Percentiles rank a stretch among this genome's conserved stretches.
phyloP scores from a whole-genome alignment of 2,329 filamentous ascomycete species.

The Magnaporthales sp. region DNA sequence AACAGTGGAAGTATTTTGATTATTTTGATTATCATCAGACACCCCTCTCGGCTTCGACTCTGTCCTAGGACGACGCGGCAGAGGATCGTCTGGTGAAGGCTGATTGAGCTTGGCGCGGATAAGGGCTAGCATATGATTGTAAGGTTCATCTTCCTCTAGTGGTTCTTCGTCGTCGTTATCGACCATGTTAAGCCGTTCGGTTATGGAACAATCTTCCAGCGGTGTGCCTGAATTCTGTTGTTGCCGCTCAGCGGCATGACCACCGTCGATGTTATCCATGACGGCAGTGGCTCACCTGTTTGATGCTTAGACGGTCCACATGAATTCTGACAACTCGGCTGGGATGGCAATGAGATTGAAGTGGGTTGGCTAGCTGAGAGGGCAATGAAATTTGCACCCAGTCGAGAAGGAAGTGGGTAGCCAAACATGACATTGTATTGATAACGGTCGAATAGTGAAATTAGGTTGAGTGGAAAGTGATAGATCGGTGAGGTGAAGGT shows the following conservation, averaged over 20 bases:
- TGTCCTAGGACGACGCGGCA: not conserved
- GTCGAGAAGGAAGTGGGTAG: not conserved
- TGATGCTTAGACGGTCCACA: not conserved
- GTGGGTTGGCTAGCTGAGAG: not conserved
- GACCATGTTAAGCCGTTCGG: not conserved
- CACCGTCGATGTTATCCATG: not conserved
- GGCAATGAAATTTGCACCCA: not conserved
- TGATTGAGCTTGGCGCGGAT: not conserved
- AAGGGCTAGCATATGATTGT: not conserved
- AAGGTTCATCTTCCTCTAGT: not conserved
- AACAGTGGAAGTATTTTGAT: not conserved
- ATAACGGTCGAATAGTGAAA: not conserved
- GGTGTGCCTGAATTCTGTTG: not conserved
- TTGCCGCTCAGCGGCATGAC: not conserved
- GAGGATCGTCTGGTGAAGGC: not conserved
- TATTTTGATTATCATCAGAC: not conserved
- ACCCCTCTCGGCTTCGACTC: not conserved
- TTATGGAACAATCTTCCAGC: not conserved
- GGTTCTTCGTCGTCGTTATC: not conserved
- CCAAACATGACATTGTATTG: not conserved
- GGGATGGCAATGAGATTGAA: not conserved
- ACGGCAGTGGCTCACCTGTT: not conserved
- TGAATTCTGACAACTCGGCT: not conserved
- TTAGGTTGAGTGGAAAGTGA: not conserved
- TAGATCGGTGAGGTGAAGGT: not conserved